Conservation (phyloP, 306 rosid species). For the Acmispon strigosus region DNA sequence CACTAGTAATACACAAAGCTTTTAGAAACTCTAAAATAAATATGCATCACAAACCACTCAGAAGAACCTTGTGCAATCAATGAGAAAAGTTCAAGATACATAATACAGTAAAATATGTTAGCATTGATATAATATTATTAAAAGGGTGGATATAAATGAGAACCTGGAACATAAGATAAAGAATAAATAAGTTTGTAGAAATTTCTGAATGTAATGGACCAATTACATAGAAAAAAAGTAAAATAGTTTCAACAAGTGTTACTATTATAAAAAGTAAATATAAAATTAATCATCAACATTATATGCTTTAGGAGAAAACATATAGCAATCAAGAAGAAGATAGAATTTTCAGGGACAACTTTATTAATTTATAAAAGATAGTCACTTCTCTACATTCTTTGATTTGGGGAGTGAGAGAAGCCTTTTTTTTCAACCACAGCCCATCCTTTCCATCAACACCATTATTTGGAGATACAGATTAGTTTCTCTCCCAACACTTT, state of each 20-base stretch:
- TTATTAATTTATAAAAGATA: no score
- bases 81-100: neutral
- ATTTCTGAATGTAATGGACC: no score
- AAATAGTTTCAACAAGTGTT: no score
- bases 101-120: neutral
- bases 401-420: neutral
- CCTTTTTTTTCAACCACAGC: neutral
- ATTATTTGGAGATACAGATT: neutral
- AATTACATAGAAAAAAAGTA: no score
- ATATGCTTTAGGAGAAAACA: no score
- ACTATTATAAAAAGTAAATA: no score
- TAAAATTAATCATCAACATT: no score
- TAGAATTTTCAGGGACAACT: no score
- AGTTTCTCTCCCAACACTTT: neutral
- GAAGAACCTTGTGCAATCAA: neutral
- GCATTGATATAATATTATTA: neutral
- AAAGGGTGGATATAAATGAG: neutral
- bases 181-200: no score
- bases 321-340: no score
- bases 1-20: neutral
- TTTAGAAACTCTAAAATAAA: constrained; percentile 4
- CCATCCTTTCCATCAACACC: neutral
- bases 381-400: neutral
- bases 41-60: neutral
- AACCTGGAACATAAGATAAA: neutral